Evolutionary conservation across 371 early-diverging fungal species (phyloP), one percentile per base, ranked within the genome.

Genomic region (Aphelidium insulamus): DNA sequence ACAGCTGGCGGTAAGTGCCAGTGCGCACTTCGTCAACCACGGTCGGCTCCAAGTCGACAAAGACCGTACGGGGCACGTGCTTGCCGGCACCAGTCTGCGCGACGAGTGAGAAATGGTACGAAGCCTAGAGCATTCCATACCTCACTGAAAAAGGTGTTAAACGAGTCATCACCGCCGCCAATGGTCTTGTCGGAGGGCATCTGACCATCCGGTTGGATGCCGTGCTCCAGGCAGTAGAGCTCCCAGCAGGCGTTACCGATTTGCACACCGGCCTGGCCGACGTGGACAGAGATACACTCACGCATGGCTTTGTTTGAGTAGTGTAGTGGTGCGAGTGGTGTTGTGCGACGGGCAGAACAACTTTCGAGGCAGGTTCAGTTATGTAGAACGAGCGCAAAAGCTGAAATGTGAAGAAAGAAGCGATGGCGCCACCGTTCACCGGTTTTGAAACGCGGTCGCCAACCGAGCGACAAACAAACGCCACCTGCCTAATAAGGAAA

Each of bases 191-290:
- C 72, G 30, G 64, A 52, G 35, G 77, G 77, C 66, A 80, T 70
- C 47, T 66, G 69, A 42, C 98, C 98, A 57, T 94, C 91, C 38
- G 98, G 94, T 42, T 76, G 72, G 52, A 98, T 85, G 41, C 90
- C 87, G 69, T 98, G 98, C 65, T 94, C 94, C 41, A 81, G 69
- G 59, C 91, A 87, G 70, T 92, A 94, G 33, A 92, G 72, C 57
- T 98, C 98, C 98, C 98, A 98, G 67, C 97, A 95, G 64, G 94
- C 81, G 72, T 95, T 97, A 74, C 98, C 98, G 55, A 98, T 97
- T 66, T 98, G 98, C 52, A 98, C 84, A 80, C 98, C 98, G 48
- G 97, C 98, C 69, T 98, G 84, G 50, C 86, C 83, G 43, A 82
- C 85, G 76, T 97, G 97, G 58, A 97, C 66, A 36, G 84, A 84